Evolutionary conservation across 1,139 yeast genomes (phyloP), one percentile per base, ranked within the genome.

Genomic region (Saccharomycopsis hybrid): DNA sequence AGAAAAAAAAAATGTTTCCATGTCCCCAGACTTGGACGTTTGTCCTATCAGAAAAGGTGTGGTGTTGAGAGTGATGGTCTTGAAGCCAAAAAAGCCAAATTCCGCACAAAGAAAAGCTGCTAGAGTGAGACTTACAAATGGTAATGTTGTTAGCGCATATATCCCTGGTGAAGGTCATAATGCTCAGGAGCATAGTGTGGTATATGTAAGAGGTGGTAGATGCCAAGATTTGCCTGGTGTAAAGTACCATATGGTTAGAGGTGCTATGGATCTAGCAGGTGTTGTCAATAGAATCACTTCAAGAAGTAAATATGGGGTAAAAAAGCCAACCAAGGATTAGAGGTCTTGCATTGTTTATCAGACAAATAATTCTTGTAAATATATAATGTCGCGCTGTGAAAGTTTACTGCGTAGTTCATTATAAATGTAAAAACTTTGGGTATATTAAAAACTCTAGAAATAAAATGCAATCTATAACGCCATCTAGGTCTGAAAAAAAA

Each of bases 151-250:
- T 24, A 83, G 95, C 48, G 96, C 97, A 2, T 89, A 90, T 65
- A 92, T 94, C 54, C 97, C 97, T 9, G 99, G 99, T 52, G 97
- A 92, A 64, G 98, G 99, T 28, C 98, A 94, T 68, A 92, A 92
- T 63, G 92, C 95, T 41, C 97, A 92, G 70, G 99, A 94, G 68
- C 99, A 94, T 70, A 88, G 95, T 63, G 95, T 92, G 50, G 97
- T 94, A 2, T 78, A 83, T 51, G 95, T 94, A 2, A 80, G 98
- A 66, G 99, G 99, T 30, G 99, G 98, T 18, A 82, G 97, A 75
- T 89, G 89, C 48, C 97, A 90, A 65, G 99, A 94, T 82, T 75
- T 92, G 62, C 98, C 98, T 25, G 99, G 99, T 76, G 97, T 92
- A 45, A 90, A 89, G 65, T 92, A 94, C 68, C 92, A 87, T 68